These are phyloP conservation scores for Pterocarpus santalinus DNA, from an alignment of 306 rosid species.

Conservation along the genomic window DNA sequence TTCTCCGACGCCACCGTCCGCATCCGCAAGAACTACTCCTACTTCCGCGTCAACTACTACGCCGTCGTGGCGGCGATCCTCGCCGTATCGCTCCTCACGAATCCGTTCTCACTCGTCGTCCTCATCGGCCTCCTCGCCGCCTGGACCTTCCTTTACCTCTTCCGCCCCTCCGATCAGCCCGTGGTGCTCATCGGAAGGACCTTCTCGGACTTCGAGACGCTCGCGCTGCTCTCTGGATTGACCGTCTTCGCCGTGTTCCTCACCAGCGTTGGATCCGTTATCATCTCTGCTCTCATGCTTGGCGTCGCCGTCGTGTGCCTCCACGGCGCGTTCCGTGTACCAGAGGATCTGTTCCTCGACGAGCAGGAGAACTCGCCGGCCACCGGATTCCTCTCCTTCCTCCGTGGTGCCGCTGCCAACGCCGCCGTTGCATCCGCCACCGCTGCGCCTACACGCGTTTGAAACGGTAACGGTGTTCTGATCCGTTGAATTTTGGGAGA, in stretches of 20 bases:
- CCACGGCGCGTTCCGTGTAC: slow-evolving; percentile 87
- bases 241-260: slow-evolving; percentile 75
- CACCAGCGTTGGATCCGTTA: slow-evolving; percentile 85
- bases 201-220: slow-evolving; percentile 79
- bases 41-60: slow-evolving; percentile 88
- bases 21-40: slow-evolving; percentile 83
- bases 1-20: slow-evolving; percentile 87
- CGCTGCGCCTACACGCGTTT: slow-evolving; percentile 62
- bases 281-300: slow-evolving; percentile 73
- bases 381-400: slow-evolving; percentile 72
- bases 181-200: slow-evolving; percentile 78
- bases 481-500: slow-evolving; percentile 37
- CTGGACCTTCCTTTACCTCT: slow-evolving; percentile 93
- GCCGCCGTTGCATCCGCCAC: slow-evolving; percentile 59
- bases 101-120: slow-evolving; percentile 74
- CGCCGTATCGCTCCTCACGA: slow-evolving; percentile 72
- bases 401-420: slow-evolving; percentile 62
- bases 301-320: slow-evolving; percentile 69
- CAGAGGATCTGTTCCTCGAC: slow-evolving; percentile 92
- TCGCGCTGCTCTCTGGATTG: slow-evolving; percentile 60
- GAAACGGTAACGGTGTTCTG: slow-evolving; percentile 39
- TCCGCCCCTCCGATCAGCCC: slow-evolving; percentile 96
- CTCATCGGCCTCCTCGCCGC: slow-evolving; percentile 75
- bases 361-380: slow-evolving; percentile 63
- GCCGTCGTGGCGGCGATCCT: slow-evolving; percentile 59